Conservation (phyloP, 495 filamentous ascomycete species). For the Hyaloscypha hepaticicola region DNA sequence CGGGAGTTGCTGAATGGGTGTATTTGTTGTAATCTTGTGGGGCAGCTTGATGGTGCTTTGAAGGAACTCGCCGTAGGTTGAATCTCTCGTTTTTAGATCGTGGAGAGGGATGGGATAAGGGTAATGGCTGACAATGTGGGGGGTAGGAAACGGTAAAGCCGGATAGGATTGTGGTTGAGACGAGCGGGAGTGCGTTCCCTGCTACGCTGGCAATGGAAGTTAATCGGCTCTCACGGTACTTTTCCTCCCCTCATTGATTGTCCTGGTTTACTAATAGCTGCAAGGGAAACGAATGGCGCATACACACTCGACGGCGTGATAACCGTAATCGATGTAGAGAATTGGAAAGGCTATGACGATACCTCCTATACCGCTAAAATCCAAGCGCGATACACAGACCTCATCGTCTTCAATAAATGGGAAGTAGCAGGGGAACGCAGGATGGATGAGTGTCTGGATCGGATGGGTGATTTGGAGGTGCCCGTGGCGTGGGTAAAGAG, state of each 20-base stretch:
- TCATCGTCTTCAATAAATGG: constrained; percentile 97
- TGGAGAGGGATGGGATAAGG: neutral
- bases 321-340: constrained; percentile 92
- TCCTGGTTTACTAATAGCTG: constrained; percentile 25
- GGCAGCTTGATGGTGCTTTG: constrained; percentile 80
- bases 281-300: constrained; percentile 54
- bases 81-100: neutral
- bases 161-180: constrained; percentile 92
- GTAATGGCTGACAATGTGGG: neutral
- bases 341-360: constrained; percentile 94
- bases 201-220: constrained; percentile 92
- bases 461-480: constrained; percentile 82
- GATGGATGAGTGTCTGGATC: constrained; percentile 80
- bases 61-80: constrained; percentile 53
- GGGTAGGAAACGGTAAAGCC: constrained; percentile 48
- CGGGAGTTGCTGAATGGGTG: constrained; percentile 92
- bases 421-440: constrained; percentile 67
- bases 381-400: constrained; percentile 86
- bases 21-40: constrained; percentile 98
- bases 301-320: constrained; percentile 89
- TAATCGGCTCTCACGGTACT: constrained; percentile 60
- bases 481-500: constrained; percentile 79
- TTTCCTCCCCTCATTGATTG: neutral
- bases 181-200: constrained; percentile 81
- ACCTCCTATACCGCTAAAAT: constrained; percentile 83